Evolutionary conservation across 805 yeast genomes (phyloP), one percentile per base, ranked within the genome.

Genomic region (Suhomyces canberraensis): DNA sequence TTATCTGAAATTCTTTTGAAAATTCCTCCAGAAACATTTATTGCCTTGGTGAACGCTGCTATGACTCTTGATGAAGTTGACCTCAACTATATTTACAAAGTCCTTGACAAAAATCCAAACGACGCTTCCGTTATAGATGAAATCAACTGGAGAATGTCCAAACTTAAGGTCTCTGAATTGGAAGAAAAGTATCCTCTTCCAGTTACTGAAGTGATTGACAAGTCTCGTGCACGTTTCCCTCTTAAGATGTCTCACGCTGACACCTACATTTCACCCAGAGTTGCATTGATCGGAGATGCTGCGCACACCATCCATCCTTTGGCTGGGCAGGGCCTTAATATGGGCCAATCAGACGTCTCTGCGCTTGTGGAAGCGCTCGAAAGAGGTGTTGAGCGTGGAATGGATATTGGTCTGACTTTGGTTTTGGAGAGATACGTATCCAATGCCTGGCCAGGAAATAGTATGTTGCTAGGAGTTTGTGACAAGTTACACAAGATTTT

Each of bases 271-370:
- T 78, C 78, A 2, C 90, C 85, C 3, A 71, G 98, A 47, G 74
- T 91, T 20, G 98, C 97, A 0, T 65, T 93, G n/a, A 85, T 91
- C 8, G 98, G 98, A 17, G 98, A 93, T 61, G 98, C 98, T 1
- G 98, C 98, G 0, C 98, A 93, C 51, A 84, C 97, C 0, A 87
- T 96, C 1, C 98, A 93, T 58, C 98, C 98, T 2, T 70, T 93
- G 41, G 97, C 97, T 3, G 98, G 98, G 8, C 98, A 93, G 62
- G 98, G 98, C 17, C 73, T 93, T 39, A 93, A 93, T 60, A 89
- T 91, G 96, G 98, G 98, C 15, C 97, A 90, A 58, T 81, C 84
- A 18, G 98, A 93, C 56, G 96, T 87, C 2, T 79, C 81, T 40
- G 66, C 81, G 2, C 68, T 93, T 20, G 79, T 82, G 1, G 64